These are phyloP conservation scores for Scytalidium lignicola DNA, from an alignment of 2,329 filamentous ascomycete genomes.

Conservation along the genomic window DNA sequence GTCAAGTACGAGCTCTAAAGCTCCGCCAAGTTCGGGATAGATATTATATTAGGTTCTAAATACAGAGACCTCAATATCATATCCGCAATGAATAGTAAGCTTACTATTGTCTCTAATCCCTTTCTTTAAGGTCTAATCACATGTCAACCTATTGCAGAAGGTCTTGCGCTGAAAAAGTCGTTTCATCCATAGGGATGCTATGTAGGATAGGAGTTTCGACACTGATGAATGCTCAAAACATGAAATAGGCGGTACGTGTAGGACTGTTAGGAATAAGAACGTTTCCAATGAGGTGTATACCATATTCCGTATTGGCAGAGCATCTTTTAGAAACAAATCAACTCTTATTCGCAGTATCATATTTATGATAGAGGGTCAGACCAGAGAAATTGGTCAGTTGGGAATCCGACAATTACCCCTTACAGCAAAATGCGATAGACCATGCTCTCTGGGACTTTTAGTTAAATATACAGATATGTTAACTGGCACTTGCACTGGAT, in stretches of 20 bases:
- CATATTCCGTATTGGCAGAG: slow-evolving; percentile 38
- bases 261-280: slow-evolving; percentile 34
- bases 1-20: not conserved
- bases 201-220: slow-evolving; percentile 40
- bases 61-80: not conserved
- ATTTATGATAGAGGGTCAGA: slow-evolving; percentile 11
- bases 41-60: slow-evolving; percentile 8
- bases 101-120: not conserved
- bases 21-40: not conserved
- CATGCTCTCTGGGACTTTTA: slow-evolving; percentile 38
- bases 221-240: slow-evolving; percentile 43
- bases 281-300: slow-evolving; percentile 44
- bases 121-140: slow-evolving; percentile 5
- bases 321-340: not conserved
- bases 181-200: slow-evolving; percentile 40
- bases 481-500: not conserved
- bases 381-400: slow-evolving; percentile 26
- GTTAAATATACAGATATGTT: slow-evolving; percentile 1
- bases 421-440: slow-evolving; percentile 49
- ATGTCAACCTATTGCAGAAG: slow-evolving; percentile 50
- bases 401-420: slow-evolving; percentile 27
- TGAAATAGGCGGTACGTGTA: slow-evolving; percentile 36
- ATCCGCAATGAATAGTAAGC: not conserved
- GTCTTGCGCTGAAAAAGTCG: slow-evolving; percentile 42
- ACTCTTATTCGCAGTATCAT: not conserved